Percentiles rank a stretch among this genome's conserved stretches.
These are phyloP conservation scores for Monosporascus sp. DNA, from an alignment of 2,329 filamentous ascomycete species.

Conservation along the genomic window DNA sequence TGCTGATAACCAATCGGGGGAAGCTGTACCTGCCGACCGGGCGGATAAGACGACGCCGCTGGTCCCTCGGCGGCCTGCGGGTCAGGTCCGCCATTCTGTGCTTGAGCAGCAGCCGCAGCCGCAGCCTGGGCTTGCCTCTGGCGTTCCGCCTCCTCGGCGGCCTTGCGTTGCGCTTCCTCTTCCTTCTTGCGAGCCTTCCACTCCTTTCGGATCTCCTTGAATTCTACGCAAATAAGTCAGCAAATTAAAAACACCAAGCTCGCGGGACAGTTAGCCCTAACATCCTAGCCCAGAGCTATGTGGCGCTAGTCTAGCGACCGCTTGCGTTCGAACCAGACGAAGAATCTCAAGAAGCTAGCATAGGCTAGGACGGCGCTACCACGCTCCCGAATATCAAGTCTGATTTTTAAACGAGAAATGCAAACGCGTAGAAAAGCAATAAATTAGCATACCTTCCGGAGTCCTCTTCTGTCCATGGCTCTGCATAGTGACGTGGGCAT, in stretches of 20 bases:
- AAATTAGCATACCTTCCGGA: conserved; percentile 73
- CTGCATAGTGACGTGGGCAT: conserved; percentile 98
- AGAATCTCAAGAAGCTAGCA: background rate
- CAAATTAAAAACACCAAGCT: conserved; percentile 15
- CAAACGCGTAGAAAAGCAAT: background rate
- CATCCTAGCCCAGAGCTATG: background rate
- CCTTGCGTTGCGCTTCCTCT: conserved; percentile 84
- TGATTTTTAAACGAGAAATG: background rate
- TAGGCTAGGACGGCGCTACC: background rate
- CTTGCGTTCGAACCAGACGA: background rate
- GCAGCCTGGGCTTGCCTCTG: conserved; percentile 43
- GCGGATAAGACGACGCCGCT: conserved; percentile 49
- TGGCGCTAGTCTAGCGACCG: background rate
- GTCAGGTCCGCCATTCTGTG: conserved; percentile 44
- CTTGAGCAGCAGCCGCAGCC: conserved; percentile 48
- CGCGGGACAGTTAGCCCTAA: background rate
- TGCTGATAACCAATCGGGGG: conserved; percentile 72
- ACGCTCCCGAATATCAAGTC: background rate
- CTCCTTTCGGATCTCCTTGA: conserved; percentile 98
- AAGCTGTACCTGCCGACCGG: conserved; percentile 57
- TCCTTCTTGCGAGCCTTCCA: conserved; percentile 99
- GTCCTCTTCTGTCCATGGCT: conserved; percentile 91
- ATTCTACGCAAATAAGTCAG: conserved; percentile 58
- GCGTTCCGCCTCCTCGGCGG: conserved; percentile 77
- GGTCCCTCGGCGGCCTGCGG: conserved; percentile 47